Evolutionary conservation across 805 yeast species (phyloP).

Genomic region (Wickerhamomyces chaumierensis): DNA sequence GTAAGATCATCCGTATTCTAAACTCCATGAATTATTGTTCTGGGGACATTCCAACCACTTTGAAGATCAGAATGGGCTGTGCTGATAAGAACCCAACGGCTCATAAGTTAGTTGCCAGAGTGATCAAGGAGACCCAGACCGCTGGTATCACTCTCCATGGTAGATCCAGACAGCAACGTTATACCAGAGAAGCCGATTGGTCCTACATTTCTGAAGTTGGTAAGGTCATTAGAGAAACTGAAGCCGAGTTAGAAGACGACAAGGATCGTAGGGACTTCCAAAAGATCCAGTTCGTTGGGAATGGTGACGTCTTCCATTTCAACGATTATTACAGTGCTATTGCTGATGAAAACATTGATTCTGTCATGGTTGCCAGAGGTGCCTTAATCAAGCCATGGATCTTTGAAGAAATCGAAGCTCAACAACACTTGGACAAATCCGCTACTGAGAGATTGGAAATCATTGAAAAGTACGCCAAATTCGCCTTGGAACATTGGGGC

Average conservation of each 20-base stretch:
- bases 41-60: slow-evolving; percentile 86
- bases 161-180: slow-evolving; percentile 91
- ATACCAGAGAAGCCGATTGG: slow-evolving; percentile 91
- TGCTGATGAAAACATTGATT: slow-evolving; percentile 61
- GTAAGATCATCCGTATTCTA: slow-evolving; percentile 64
- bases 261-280: slow-evolving; percentile 47
- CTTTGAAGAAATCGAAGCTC: slow-evolving; percentile 85
- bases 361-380: slow-evolving; percentile 96
- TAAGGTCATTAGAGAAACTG: slow-evolving; percentile 46
- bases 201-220: slow-evolving; percentile 72
- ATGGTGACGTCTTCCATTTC: slow-evolving; percentile 83
- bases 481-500: slow-evolving; percentile 96
- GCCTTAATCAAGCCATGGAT: slow-evolving; percentile 98
- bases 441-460: slow-evolving; percentile 83
- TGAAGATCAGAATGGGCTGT: slow-evolving; percentile 87
- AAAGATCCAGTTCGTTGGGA: slow-evolving; percentile 80
- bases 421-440: slow-evolving; percentile 82
- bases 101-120: slow-evolving; percentile 55
- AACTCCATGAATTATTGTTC: slow-evolving; percentile 83
- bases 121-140: slow-evolving; percentile 69
- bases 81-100: slow-evolving; percentile 83
- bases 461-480: slow-evolving; percentile 55
- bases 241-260: slow-evolving; percentile 42
- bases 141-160: slow-evolving; percentile 94
- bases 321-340: slow-evolving; percentile 81